Conservation (phyloP, 345 rosid genomes). For the Crucihimalaya himalaica region DNA sequence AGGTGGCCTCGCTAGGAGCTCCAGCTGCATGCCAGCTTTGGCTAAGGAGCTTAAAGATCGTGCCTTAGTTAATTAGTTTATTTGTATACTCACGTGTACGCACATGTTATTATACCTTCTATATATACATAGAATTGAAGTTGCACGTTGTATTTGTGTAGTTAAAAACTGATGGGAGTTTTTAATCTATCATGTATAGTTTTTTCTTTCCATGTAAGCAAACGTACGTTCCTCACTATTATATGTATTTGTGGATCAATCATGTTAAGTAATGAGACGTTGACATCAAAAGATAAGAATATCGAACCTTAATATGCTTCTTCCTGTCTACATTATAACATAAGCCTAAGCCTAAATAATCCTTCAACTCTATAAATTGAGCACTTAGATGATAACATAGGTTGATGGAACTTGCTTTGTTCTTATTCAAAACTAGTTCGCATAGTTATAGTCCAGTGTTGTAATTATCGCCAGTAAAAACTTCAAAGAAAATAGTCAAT, state of each 20-base stretch:
- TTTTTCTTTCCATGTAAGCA: background rate
- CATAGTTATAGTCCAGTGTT: background rate
- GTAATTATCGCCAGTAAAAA: background rate
- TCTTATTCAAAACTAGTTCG: background rate
- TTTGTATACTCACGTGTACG: background rate
- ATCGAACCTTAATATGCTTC: background rate
- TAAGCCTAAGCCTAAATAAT: background rate
- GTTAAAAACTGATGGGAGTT: conserved; percentile 7
- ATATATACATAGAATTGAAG: background rate
- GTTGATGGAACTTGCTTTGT: background rate
- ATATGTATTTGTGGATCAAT: background rate
- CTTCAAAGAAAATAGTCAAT: background rate
- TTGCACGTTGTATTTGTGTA: conserved; percentile 1
- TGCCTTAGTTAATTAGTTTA: conserved; percentile 32
- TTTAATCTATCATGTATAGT: background rate
- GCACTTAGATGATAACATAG: background rate
- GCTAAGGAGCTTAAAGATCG: conserved; percentile 48
- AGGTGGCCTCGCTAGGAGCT: conserved; percentile 58
- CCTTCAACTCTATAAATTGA: background rate
- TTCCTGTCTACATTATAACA: background rate
- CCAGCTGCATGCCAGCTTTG: conserved; percentile 76
- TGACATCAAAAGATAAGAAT: background rate
- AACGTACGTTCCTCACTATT: background rate
- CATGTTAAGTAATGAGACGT: background rate
- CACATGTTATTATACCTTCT: background rate